Percentiles rank a stretch among this genome's conserved stretches.
phyloP scores from a whole-genome alignment of 306 rosid species.

The Prunus salicina region DNA sequence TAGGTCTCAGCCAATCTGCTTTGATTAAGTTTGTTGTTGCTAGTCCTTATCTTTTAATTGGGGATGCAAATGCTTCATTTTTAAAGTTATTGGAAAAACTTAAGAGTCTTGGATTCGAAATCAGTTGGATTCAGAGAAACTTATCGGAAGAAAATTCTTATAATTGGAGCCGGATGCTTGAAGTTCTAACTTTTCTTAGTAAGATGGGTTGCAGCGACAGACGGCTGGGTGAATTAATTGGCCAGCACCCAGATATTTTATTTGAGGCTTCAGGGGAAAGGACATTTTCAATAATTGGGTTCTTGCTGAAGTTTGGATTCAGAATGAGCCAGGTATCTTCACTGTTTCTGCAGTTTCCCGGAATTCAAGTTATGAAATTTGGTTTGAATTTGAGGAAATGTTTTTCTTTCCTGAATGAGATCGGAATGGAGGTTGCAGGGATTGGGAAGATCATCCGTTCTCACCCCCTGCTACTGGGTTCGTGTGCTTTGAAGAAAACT shows the following conservation, averaged over 20 bases:
- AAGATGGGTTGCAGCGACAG: constrained; percentile 37
- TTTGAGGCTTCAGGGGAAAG: constrained; percentile 66
- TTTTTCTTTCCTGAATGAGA: constrained; percentile 40
- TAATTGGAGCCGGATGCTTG: constrained; percentile 58
- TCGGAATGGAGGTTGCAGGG: constrained; percentile 51
- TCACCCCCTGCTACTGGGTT: constrained; percentile 52
- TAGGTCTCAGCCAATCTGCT: constrained; percentile 34
- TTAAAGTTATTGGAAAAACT: constrained; percentile 49
- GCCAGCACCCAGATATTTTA: constrained; percentile 42
- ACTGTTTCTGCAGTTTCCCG: constrained; percentile 54
- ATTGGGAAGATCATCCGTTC: constrained; percentile 51
- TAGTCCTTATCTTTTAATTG: constrained; percentile 64
- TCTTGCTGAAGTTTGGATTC: constrained; percentile 59
- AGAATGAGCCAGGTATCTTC: constrained; percentile 34
- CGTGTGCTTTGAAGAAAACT: constrained; percentile 47
- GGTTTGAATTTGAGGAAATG: constrained; percentile 54
- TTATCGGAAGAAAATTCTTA: constrained; percentile 38
- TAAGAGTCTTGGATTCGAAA: constrained; percentile 41
- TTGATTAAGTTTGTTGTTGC: constrained; percentile 36
- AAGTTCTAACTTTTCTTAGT: constrained; percentile 42
- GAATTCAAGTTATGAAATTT: constrained; percentile 36
- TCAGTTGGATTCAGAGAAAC: constrained; percentile 43
- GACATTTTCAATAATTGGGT: constrained; percentile 48
- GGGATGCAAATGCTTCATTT: constrained; percentile 43
- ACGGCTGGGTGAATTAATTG: constrained; percentile 35